Percentiles rank a stretch among this genome's conserved stretches.
phyloP scores from a whole-genome alignment of 306 rosid genomes.

The Parietaria judaica region DNA sequence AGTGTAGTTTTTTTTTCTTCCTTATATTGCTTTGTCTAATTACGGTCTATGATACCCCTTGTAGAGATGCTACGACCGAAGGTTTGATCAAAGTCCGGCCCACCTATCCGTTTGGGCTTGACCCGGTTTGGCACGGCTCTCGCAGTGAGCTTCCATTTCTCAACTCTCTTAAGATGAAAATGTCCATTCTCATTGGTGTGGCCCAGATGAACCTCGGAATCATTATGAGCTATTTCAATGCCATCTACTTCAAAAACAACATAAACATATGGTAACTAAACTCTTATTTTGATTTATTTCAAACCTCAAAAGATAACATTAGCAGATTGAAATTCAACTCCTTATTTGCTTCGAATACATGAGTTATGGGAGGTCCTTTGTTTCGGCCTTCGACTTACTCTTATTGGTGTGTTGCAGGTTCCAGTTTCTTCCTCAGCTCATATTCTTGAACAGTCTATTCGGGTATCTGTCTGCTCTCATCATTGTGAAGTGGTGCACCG shows the following conservation, averaged over 20 bases:
- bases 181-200: conserved; percentile 95
- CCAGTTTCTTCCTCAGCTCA: conserved; percentile 81
- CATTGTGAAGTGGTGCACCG: conserved; percentile 87
- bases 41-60: conserved; percentile 6
- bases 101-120: conserved; percentile 93
- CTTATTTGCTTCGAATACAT: conserved; percentile 1
- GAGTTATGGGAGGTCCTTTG: conserved; percentile 9
- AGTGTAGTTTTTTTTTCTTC: neutral
- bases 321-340: neutral
- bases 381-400: neutral
- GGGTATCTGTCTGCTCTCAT: conserved; percentile 83
- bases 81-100: conserved; percentile 75
- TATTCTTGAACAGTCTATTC: conserved; percentile 85
- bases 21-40: neutral
- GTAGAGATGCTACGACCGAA: conserved; percentile 70
- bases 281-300: too few relatives aligned
- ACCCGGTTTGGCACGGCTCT: conserved; percentile 93
- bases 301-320: too few relatives aligned
- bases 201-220: conserved; percentile 99
- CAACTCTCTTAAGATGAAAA: conserved; percentile 95
- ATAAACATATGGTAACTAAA: conserved; percentile 62
- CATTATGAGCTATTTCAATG: conserved; percentile 76
- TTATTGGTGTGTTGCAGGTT: conserved; percentile 53
- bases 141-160: conserved; percentile 95
- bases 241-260: conserved; percentile 51